Evolutionary conservation across 495 filamentous ascomycete genomes (phyloP), one percentile per base, ranked within the genome.

Genomic region (Penicillium canariense): DNA sequence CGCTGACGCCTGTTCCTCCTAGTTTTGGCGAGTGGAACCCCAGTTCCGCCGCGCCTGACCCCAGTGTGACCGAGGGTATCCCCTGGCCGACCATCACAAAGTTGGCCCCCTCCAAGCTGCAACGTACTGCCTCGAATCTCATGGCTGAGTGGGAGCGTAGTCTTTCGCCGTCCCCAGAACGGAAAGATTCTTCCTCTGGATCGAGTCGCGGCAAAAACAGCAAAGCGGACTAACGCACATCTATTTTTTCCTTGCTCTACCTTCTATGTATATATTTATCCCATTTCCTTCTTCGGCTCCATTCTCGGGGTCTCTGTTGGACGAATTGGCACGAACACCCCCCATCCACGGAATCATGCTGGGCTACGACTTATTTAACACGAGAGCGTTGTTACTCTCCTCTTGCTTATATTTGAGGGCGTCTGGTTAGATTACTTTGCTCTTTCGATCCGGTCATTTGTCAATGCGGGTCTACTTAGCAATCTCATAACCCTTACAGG

Each of bases 101-200:
- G 43, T 67, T 89, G 35, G 79, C 83, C 9, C 86, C 88, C 0
- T 80, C 77, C 43, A 87, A 87, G 54, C 75, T 91, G 53, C 85
- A 81, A 56, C 79, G 76, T 9, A 86, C 86, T n/a, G 86, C 87
- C 3, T 81, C 81, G 20, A 83, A 84, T 48, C 72, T 90, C 51
- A 90, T 92, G 83, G 84, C 79, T 46, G 88, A 92, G 60, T 91
- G 87, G 88, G 89, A 94, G 54, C 69, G 72, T 18, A 75, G 73
- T 44, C 67, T 78, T 6, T 71, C 72, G 3, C 62, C 72, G 17
- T 61, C 74, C n/a, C 67, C 68, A 0, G 65, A 73, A 30, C 61
- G 66, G 22, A 54, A 60, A 35, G 38, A 51, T 30, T 60, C 66
- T 38, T 61, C 66, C 52, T 56, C 66, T 8, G 36, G 30, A 14